These are phyloP conservation scores for Lachnellula hyalina DNA, from an alignment of 2,329 filamentous ascomycete species.

Conservation along the genomic window DNA sequence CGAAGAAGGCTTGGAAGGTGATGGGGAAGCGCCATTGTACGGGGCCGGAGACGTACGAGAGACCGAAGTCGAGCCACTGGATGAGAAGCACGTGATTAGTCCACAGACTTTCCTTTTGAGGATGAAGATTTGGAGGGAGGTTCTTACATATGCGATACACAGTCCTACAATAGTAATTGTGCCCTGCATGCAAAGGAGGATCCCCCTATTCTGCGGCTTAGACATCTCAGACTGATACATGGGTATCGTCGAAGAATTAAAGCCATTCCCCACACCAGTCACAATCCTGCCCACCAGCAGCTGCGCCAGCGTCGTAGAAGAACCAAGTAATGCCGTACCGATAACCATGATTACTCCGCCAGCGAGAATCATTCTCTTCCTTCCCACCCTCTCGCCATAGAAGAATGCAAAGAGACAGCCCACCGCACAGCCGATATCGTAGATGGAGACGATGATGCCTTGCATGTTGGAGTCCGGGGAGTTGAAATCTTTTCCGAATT, in stretches of 20 bases:
- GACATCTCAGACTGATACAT: conserved; percentile 28
- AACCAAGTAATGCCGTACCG: conserved; percentile 38
- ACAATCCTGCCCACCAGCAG: conserved; percentile 42
- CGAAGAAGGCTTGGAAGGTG: conserved; percentile 37
- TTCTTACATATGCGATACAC: conserved; percentile 36
- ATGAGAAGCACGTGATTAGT: neutral
- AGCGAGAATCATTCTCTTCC: conserved; percentile 37
- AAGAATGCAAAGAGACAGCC: conserved; percentile 32
- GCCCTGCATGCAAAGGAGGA: conserved; percentile 40
- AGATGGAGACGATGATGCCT: conserved; percentile 17
- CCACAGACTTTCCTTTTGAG: neutral
- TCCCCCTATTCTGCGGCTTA: conserved; percentile 36
- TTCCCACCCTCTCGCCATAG: conserved; percentile 38
- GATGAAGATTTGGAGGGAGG: neutral
- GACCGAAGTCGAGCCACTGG: conserved; percentile 36
- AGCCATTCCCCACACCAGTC: conserved; percentile 39
- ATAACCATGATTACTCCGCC: conserved; percentile 40
- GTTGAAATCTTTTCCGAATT: no score
- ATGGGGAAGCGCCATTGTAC: conserved; percentile 41
- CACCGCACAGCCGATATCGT: conserved; percentile 33
- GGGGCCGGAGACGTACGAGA: conserved; percentile 30
- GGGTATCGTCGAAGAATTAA: conserved; percentile 35
- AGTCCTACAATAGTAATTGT: conserved; percentile 42
- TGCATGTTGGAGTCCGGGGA: no score
- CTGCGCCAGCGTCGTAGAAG: conserved; percentile 36